Conservation (phyloP, 1,139 yeast species). For the Saccharomyces pastorianus region DNA sequence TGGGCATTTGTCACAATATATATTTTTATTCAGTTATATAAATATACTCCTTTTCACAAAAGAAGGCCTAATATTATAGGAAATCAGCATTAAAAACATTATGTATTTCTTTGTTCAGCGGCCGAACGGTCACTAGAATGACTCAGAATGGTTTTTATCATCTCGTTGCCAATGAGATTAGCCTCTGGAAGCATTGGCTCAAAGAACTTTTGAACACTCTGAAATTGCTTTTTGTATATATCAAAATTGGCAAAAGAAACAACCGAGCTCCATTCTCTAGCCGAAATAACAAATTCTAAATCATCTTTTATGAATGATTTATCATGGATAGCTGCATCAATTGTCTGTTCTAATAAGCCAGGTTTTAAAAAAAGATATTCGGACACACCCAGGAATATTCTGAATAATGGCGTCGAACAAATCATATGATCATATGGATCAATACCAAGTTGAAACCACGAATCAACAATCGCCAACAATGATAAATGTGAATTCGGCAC, state of each 20-base stretch:
- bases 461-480: slow-evolving; percentile 81
- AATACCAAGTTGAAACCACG: slow-evolving; percentile 79
- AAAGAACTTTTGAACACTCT: slow-evolving; percentile 71
- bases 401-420: slow-evolving; percentile 87
- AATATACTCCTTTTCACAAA: not conserved
- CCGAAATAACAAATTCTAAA: slow-evolving; percentile 74
- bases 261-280: slow-evolving; percentile 77
- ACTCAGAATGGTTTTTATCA: slow-evolving; percentile 74
- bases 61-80: not conserved
- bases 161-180: slow-evolving; percentile 83
- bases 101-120: not conserved
- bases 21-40: not conserved
- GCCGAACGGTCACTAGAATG: slow-evolving; percentile 14
- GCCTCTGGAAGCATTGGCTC: slow-evolving; percentile 85
- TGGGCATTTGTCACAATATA: slow-evolving; percentile 5
- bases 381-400: slow-evolving; percentile 89
- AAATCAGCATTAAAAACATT: not conserved
- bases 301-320: slow-evolving; percentile 77
- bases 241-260: slow-evolving; percentile 71
- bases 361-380: slow-evolving; percentile 86
- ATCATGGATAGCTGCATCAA: slow-evolving; percentile 61
- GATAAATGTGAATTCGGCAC: slow-evolving; percentile 82
- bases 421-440: slow-evolving; percentile 95
- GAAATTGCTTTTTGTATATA: slow-evolving; percentile 64
- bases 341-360: slow-evolving; percentile 67